Conservation (phyloP, 169 alveolate species). For the Plasmodium coatneyi region DNA sequence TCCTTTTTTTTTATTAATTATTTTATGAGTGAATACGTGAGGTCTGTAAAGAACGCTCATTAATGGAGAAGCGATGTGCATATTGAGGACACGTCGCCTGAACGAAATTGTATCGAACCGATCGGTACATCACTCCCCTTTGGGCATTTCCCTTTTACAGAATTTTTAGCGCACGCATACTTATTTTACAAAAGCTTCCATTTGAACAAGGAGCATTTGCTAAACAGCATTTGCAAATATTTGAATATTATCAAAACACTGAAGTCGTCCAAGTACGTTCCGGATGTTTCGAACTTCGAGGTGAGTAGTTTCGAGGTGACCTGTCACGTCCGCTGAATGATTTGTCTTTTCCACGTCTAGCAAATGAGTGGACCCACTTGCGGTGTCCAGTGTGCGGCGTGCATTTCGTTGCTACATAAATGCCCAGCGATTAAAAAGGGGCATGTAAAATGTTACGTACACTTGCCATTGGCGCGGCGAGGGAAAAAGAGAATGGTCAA, state of each 20-base stretch:
- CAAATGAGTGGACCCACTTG: background rate
- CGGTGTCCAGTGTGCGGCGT: background rate
- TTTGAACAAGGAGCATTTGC: conserved; percentile 48
- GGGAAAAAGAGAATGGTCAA: background rate
- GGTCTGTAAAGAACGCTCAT: background rate
- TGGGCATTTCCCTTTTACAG: background rate
- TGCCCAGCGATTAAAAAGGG: no score
- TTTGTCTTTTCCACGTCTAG: background rate
- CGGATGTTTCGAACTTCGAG: conserved; percentile 62
- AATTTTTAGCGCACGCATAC: conserved; percentile 62
- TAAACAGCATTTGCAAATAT: conserved; percentile 65
- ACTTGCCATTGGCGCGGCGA: background rate
- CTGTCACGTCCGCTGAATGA: background rate
- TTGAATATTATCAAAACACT: conserved; percentile 40
- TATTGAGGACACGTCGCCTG: background rate
- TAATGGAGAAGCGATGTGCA: background rate
- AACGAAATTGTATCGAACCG: background rate
- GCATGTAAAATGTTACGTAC: no score
- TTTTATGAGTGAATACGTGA: background rate
- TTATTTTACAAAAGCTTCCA: conserved; percentile 60
- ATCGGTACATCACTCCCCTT: background rate
- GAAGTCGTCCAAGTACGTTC: conserved; percentile 54
- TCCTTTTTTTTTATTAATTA: background rate
- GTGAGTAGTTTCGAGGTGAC: conserved; percentile 4
- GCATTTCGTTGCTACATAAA: no score